These are phyloP conservation scores for Pseudohalonectria lignicola DNA, from an alignment of 2,329 filamentous ascomycete species.

Conservation along the genomic window DNA sequence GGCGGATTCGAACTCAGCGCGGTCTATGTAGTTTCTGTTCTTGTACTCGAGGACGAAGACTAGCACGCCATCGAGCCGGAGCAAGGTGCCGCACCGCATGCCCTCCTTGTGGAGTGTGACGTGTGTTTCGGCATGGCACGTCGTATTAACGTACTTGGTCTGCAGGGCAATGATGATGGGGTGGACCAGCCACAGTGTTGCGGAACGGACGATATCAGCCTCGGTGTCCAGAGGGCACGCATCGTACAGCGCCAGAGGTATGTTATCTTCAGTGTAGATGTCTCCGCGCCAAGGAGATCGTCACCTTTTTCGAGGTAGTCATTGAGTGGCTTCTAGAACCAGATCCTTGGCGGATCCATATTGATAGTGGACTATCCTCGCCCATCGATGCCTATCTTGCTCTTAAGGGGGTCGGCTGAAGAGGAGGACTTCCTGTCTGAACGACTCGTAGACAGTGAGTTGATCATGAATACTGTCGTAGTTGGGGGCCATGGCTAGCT, in stretches of 20 bases:
- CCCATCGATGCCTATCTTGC: background rate
- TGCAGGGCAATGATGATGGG: background rate
- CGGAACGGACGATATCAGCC: background rate
- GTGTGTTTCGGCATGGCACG: background rate
- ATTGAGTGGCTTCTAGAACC: background rate
- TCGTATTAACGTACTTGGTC: background rate
- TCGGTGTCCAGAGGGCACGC: background rate
- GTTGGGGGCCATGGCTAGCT: too few relatives aligned
- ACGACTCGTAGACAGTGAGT: background rate
- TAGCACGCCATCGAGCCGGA: background rate
- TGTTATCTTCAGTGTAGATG: background rate
- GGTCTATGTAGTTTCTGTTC: background rate
- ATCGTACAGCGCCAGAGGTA: background rate
- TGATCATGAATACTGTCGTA: too few relatives aligned
- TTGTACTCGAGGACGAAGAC: background rate
- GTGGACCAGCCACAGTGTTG: background rate
- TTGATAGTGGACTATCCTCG: background rate
- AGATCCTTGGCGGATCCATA: background rate
- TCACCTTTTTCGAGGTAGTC: background rate
- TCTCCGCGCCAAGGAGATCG: background rate
- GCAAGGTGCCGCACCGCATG: background rate
- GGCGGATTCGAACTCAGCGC: background rate
- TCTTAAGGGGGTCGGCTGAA: background rate
- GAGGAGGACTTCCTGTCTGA: background rate
- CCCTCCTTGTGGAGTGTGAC: background rate